These are phyloP conservation scores for Hyparrhenia diplandra DNA, from an alignment of 176 grass and related monocot species.

Conservation along the genomic window DNA sequence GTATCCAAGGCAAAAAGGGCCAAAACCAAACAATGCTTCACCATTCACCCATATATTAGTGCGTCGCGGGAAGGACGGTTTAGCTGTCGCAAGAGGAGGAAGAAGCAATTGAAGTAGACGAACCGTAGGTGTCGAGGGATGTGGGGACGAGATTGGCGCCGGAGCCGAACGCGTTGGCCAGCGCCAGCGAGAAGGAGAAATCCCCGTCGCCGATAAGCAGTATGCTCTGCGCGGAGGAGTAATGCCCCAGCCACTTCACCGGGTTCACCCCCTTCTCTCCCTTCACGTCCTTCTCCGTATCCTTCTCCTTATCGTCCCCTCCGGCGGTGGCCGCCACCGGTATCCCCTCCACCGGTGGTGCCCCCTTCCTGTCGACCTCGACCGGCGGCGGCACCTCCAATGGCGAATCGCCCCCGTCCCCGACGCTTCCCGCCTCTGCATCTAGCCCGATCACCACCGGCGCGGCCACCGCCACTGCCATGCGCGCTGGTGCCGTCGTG, in stretches of 20 bases:
- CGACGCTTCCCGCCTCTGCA: no score
- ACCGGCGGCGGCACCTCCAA: no score
- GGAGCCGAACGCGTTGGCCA: slow-evolving; percentile 44
- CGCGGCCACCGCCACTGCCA: no score
- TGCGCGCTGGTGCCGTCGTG: no score
- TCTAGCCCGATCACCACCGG: no score
- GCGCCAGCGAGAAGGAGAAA: slow-evolving; percentile 51
- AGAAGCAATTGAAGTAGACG: slow-evolving; percentile 11
- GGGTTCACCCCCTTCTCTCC: no score
- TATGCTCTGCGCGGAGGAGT: slow-evolving; percentile 26
- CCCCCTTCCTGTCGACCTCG: no score
- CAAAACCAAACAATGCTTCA: not conserved
- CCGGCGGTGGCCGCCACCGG: no score
- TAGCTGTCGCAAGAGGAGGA: not conserved
- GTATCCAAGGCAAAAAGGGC: not conserved
- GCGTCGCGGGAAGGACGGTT: not conserved
- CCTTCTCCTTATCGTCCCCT: no score
- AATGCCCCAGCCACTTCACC: slow-evolving; percentile 26
- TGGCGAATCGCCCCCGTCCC: no score
- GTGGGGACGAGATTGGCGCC: slow-evolving; percentile 44
- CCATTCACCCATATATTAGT: not conserved
- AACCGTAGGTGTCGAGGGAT: slow-evolving; percentile 41
- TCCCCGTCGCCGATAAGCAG: slow-evolving; percentile 50
- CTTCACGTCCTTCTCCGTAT: not conserved
- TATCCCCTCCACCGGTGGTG: no score